These are phyloP conservation scores for Cruciata laevipes DNA, from an alignment of 257 asterid genomes.

Conservation along the genomic window DNA sequence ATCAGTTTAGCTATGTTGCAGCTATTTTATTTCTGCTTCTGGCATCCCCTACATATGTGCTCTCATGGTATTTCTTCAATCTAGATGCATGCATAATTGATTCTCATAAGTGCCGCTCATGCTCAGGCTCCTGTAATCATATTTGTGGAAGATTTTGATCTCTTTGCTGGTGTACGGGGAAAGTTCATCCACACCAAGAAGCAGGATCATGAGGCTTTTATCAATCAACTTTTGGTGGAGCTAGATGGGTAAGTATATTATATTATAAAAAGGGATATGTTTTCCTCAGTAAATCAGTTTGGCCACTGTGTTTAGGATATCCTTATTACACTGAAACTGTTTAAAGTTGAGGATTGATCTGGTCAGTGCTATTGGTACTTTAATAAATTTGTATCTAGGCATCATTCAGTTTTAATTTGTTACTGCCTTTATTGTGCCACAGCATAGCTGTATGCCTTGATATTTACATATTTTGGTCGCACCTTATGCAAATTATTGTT, in stretches of 20 bases:
- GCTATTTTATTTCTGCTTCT: not conserved
- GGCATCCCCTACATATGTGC: not conserved
- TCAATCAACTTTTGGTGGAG: conserved; percentile 96
- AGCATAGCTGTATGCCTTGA: not conserved
- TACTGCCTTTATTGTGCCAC: not conserved
- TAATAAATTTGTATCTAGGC: not conserved
- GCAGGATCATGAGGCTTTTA: conserved; percentile 97
- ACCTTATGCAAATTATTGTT: not conserved
- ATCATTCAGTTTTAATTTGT: not conserved
- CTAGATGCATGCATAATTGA: not conserved
- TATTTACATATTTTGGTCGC: not conserved
- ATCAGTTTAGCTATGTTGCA: not conserved
- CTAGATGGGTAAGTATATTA: conserved; percentile 73
- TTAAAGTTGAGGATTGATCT: not conserved
- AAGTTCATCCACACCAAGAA: conserved; percentile 76
- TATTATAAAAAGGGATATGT: not conserved
- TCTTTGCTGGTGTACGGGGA: conserved; percentile 98
- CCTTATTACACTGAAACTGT: not conserved
- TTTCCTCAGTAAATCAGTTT: not conserved
- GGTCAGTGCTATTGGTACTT: not conserved
- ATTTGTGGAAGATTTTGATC: conserved; percentile 96
- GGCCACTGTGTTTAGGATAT: not conserved
- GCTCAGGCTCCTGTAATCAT: conserved; percentile 95
- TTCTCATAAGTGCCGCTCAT: conserved; percentile 10
- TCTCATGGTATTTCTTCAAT: not conserved